Conservation (phyloP, 148 eudicot genomes). For the Limonium bicolor region DNA sequence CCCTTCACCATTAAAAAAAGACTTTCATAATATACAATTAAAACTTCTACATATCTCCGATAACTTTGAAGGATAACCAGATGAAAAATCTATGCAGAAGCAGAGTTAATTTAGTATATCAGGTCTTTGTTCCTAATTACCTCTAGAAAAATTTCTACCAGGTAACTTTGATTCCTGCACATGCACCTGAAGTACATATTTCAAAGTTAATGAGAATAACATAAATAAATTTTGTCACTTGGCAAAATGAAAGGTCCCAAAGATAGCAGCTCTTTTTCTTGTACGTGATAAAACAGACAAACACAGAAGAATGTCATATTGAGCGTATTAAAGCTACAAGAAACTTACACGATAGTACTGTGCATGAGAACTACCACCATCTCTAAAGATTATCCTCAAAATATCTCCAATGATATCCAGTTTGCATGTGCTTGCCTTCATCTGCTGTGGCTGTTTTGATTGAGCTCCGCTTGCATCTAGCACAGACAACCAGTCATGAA, state of each 20-base stretch:
- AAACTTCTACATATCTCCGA: too few relatives aligned
- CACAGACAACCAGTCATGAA: too few relatives aligned
- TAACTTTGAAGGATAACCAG: too few relatives aligned
- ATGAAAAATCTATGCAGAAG: too few relatives aligned
- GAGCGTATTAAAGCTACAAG: neutral
- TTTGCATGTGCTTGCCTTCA: slow-evolving; percentile 46
- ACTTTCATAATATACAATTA: too few relatives aligned
- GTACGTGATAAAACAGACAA: too few relatives aligned
- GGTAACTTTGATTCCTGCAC: slow-evolving; percentile 58
- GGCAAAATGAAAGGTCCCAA: too few relatives aligned
- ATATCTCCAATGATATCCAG: slow-evolving; percentile 73
- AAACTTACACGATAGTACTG: slow-evolving; percentile 72
- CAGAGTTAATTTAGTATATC: too few relatives aligned
- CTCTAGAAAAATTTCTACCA: slow-evolving; percentile 33
- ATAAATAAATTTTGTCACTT: too few relatives aligned
- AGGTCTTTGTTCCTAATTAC: slow-evolving; percentile 29
- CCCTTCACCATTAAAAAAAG: too few relatives aligned
- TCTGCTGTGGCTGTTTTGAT: slow-evolving; percentile 38
- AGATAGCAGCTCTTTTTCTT: too few relatives aligned
- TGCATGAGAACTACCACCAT: slow-evolving; percentile 70
- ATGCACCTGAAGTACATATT: slow-evolving; percentile 79
- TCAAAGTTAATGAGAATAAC: too few relatives aligned
- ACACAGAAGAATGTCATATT: neutral
- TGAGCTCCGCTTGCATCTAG: slow-evolving; percentile 40
- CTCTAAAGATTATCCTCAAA: slow-evolving; percentile 57